Conservation (phyloP, 2,329 filamentous ascomycete species). For the Aspergillus calidoustus region DNA sequence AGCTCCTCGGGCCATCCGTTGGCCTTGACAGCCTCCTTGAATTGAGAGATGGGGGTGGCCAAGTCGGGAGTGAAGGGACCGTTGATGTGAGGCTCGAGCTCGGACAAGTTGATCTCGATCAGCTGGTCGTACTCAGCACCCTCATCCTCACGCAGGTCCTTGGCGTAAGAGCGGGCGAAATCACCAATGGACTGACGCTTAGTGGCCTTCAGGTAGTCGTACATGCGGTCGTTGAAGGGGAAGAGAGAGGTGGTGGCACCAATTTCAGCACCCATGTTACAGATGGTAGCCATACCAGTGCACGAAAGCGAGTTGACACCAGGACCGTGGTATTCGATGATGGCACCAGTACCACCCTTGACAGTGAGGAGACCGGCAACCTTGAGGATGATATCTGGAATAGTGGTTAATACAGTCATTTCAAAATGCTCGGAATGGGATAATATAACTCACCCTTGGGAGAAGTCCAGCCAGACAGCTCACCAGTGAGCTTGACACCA, state of each 20-base stretch:
- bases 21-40: slow-evolving; percentile 88
- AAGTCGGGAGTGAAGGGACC: slow-evolving; percentile 98
- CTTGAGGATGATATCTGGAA: slow-evolving; percentile 89
- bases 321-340: slow-evolving; percentile 63
- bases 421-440: not conserved
- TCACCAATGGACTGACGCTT: slow-evolving; percentile 91
- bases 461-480: slow-evolving; percentile 87
- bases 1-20: slow-evolving; percentile 97
- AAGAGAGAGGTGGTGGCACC: slow-evolving; percentile 87
- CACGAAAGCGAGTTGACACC: slow-evolving; percentile 75
- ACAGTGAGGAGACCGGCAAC: slow-evolving; percentile 96
- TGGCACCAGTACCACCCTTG: slow-evolving; percentile 94
- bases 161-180: slow-evolving; percentile 80
- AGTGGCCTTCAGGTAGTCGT: slow-evolving; percentile 90
- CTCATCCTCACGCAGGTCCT: slow-evolving; percentile 84
- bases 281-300: slow-evolving; percentile 87
- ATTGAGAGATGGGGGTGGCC: slow-evolving; percentile 96
- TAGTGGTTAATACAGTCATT: not conserved
- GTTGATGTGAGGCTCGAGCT: slow-evolving; percentile 98
- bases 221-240: slow-evolving; percentile 98
- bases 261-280: slow-evolving; percentile 69
- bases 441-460: slow-evolving; percentile 73
- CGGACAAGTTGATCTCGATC: slow-evolving; percentile 92
- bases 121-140: slow-evolving; percentile 94
- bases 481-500: slow-evolving; percentile 90